A percentile compares a stretch with the other conserved stretches of the same genome.
Evolutionary conservation across 2,329 filamentous ascomycete genomes (phyloP).

Genomic region (Alternaria burnsii): DNA sequence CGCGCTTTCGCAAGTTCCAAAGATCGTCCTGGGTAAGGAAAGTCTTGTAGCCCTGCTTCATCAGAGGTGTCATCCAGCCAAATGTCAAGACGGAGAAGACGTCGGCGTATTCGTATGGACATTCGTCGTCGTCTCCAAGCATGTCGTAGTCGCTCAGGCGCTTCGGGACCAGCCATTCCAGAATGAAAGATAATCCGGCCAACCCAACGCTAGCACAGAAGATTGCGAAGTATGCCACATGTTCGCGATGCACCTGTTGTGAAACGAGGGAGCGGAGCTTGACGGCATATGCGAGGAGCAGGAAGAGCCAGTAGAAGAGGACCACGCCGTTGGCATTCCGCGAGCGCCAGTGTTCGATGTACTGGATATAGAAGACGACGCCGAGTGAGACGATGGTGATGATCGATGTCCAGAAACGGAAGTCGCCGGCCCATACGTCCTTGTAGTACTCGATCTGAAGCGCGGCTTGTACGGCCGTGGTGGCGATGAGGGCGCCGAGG

Average conservation of each 20-base stretch:
- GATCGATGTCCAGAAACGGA: slow-evolving; percentile 84
- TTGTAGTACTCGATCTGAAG: slow-evolving; percentile 77
- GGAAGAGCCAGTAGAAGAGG: slow-evolving; percentile 90
- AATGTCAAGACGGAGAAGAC: slow-evolving; percentile 95
- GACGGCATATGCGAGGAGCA: slow-evolving; percentile 78
- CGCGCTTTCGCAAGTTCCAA: slow-evolving; percentile 85
- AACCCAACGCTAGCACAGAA: slow-evolving; percentile 78
- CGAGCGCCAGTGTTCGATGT: slow-evolving; percentile 83
- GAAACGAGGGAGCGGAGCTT: slow-evolving; percentile 88
- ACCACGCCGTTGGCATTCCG: slow-evolving; percentile 87
- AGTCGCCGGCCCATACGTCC: slow-evolving; percentile 78
- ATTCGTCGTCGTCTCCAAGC: slow-evolving; percentile 73
- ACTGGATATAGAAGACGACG: slow-evolving; percentile 82
- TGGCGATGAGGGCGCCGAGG: slow-evolving; percentile 72
- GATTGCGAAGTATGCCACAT: slow-evolving; percentile 77
- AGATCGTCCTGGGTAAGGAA: slow-evolving; percentile 94
- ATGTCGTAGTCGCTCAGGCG: slow-evolving; percentile 73
- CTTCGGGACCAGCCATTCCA: slow-evolving; percentile 91
- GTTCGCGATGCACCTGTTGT: slow-evolving; percentile 73
- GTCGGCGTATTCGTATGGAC: slow-evolving; percentile 87
- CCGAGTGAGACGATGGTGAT: slow-evolving; percentile 75
- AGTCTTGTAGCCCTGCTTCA: slow-evolving; percentile 91
- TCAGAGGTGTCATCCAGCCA: slow-evolving; percentile 98
- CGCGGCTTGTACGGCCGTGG: slow-evolving; percentile 74
- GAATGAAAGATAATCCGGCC: slow-evolving; percentile 72